Percentiles rank a stretch among this genome's conserved stretches.
Conservation (phyloP, 75 land plant genomes). For the Pseudotsuga menziesii region DNA sequence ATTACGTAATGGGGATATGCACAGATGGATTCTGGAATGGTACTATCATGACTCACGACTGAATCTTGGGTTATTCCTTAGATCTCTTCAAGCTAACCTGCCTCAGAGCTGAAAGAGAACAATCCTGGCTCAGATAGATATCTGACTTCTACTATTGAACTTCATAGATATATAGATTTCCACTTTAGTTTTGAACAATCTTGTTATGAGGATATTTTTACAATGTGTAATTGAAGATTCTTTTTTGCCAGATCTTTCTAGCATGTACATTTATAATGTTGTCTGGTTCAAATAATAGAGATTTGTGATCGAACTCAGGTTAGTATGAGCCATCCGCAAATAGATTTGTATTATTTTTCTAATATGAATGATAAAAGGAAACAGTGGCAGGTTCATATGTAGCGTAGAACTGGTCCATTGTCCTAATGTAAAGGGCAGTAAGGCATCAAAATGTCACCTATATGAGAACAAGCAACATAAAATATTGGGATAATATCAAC, state of each 20-base stretch:
- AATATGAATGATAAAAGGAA: not conserved
- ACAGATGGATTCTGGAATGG: too few relatives aligned
- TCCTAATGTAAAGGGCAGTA: not conserved
- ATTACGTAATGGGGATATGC: too few relatives aligned
- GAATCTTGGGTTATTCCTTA: too few relatives aligned
- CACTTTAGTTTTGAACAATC: too few relatives aligned
- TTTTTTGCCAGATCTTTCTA: not conserved
- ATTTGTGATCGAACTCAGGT: not conserved
- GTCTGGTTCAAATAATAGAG: not conserved
- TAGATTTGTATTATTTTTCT: not conserved
- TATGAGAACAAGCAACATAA: not conserved
- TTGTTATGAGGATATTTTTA: too few relatives aligned
- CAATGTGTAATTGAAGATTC: not conserved
- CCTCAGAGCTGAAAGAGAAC: too few relatives aligned
- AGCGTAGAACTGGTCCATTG: not conserved
- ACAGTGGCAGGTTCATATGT: not conserved
- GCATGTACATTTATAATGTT: not conserved
- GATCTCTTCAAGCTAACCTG: too few relatives aligned
- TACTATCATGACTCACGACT: too few relatives aligned
- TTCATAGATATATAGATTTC: too few relatives aligned
- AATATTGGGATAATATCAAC: not conserved
- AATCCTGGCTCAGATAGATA: too few relatives aligned
- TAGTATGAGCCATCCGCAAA: not conserved
- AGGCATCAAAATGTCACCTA: not conserved
- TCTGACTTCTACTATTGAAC: too few relatives aligned